Conservation (phyloP, 345 rosid genomes). For the Salix caprea region DNA sequence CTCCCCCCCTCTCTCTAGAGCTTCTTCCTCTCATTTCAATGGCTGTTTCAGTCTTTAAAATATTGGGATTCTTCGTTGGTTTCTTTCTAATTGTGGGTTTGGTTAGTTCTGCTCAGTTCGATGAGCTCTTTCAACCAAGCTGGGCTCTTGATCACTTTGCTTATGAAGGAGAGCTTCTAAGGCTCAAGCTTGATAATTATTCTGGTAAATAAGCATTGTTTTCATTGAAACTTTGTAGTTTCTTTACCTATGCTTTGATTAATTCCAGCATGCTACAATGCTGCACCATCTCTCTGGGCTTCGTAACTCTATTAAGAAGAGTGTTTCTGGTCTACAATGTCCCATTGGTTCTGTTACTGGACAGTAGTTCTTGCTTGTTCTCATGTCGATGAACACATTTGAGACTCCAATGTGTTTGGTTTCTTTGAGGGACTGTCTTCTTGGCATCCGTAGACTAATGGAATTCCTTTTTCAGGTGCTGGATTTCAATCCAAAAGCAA, state of each 20-base stretch:
- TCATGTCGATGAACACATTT: background rate
- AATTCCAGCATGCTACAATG: background rate
- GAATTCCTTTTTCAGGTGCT: conserved; percentile 52
- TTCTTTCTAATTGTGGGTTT: conserved; percentile 29
- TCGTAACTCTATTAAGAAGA: background rate
- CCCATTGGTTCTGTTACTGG: background rate
- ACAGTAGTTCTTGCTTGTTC: background rate
- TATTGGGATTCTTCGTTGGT: conserved; percentile 34
- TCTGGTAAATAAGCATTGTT: conserved; percentile 53
- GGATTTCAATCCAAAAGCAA: conserved; percentile 89
- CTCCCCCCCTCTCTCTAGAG: background rate
- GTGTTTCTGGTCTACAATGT: background rate
- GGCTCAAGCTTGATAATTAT: conserved; percentile 79
- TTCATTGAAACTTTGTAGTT: background rate
- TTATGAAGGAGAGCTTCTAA: conserved; percentile 76
- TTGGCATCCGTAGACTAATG: background rate
- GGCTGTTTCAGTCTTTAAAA: conserved; percentile 17
- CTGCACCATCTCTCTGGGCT: background rate
- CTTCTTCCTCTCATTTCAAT: conserved; percentile 10
- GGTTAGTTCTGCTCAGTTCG: conserved; percentile 49
- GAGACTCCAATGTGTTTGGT: background rate
- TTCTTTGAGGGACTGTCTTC: background rate
- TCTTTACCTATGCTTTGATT: background rate
- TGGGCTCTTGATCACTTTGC: conserved; percentile 85
- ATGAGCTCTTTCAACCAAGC: conserved; percentile 69